Base-by-base conservation (phyloP, 2,329 filamentous ascomycete species). In the Neocucurbitaria cava region DNA sequence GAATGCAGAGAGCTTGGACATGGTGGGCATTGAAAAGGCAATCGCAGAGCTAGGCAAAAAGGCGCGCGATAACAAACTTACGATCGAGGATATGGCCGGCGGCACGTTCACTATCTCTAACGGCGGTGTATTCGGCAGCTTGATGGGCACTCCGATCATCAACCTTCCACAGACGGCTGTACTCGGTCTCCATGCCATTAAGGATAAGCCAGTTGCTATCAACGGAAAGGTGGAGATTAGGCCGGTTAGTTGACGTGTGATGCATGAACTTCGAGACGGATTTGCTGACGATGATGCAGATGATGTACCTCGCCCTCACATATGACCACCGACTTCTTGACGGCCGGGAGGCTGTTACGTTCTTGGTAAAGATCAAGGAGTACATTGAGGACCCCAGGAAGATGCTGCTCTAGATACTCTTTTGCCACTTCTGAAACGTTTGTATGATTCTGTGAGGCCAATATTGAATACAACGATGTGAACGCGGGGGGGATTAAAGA, bases 21-120 rank as follows among this genome's bases (percentile, higher is more conserved):
- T 99, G 77, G 81, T 99, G 58, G 87, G 84, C 42, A 96, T 98
- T 69, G 95, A 99, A 80, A 89, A 89, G 78, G 81, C 89, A 11
- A 99, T 99, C 77, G 91, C 94, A 11, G 92, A 96, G 30, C 85
- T 99, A 68, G 95, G 95, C 74, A 95, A 93, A 83, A 99, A 98
- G 91, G 95, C 95, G 61, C 91, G 95, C 60, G 93, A 97, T 74
- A 89, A 90, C 77, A 98, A 98, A 81, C 85, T 99, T 64, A 98
- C 95, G 2, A 97, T 99, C 69, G 95, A 99, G 81, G 95, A 99
- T 75, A 97, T 99, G 92, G 95, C 95, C 56, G 95, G 95, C 56
- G 95, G 95, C 62, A 97, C 94, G 31, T 99, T 97, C 78, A 98
- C 95, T 58, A 97, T 97, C 81, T 95, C 90, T 83, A 98, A 97